Conservation (phyloP, 805 yeast species). For the Ogataea zsoltii region DNA sequence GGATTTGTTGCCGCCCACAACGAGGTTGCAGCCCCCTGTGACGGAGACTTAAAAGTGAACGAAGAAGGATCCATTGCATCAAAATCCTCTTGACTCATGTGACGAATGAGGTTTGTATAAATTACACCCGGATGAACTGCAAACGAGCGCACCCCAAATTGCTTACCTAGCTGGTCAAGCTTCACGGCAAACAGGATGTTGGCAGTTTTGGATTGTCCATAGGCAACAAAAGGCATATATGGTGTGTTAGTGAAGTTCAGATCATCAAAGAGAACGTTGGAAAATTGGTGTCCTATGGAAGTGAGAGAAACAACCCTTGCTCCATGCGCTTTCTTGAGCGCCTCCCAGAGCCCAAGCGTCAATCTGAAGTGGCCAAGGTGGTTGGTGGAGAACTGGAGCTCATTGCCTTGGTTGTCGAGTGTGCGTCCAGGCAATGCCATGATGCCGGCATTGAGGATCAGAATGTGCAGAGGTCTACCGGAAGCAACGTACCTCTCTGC, state of each 20-base stretch:
- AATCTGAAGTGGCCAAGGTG: conserved; percentile 4
- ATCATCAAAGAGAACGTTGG: neutral
- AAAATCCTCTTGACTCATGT: neutral
- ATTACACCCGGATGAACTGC: neutral
- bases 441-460: conserved; percentile 6
- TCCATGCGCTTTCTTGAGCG: conserved; percentile 4
- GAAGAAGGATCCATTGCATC: neutral
- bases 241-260: neutral
- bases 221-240: conserved; percentile 1
- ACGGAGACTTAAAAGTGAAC: neutral
- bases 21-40: neutral
- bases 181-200: conserved; percentile 1
- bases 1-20: conserved; percentile 9
- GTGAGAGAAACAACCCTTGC: conserved; percentile 1
- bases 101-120: neutral
- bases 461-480: conserved; percentile 6
- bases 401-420: conserved; percentile 1
- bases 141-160: neutral
- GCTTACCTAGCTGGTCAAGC: neutral
- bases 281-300: neutral
- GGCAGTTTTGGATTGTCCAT: conserved; percentile 3
- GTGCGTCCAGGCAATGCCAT: conserved; percentile 3
- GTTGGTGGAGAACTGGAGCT: conserved; percentile 6
- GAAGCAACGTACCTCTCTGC: neutral
- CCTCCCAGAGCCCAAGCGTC: neutral